phyloP scores from a whole-genome alignment of 768 basidiomycete species.

The Panellus pusillus region DNA sequence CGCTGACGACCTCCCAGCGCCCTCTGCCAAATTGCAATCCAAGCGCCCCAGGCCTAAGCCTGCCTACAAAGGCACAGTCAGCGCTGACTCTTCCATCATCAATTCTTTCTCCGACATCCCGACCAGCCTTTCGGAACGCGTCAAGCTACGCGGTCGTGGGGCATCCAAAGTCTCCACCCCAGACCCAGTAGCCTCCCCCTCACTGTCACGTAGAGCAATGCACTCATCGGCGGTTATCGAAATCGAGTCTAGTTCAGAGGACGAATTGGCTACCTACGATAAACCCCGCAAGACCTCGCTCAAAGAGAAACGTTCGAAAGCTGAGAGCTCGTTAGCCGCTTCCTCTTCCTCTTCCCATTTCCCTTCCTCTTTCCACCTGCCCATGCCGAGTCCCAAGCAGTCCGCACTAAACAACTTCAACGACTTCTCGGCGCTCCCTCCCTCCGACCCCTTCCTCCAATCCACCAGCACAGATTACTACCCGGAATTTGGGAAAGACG shows the following conservation, averaged over 20 bases:
- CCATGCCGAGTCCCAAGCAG: constrained; percentile 5
- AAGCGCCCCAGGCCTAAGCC: constrained; percentile 17
- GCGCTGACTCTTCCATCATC: constrained; percentile 10
- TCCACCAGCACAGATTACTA: constrained; percentile 10
- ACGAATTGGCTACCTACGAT: constrained; percentile 5
- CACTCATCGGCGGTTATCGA: constrained; percentile 12
- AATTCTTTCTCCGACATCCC: constrained; percentile 4
- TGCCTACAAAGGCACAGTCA: constrained; percentile 5
- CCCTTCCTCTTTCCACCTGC: constrained; percentile 1
- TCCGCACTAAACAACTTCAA: not conserved
- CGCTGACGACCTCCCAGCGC: constrained; percentile 1
- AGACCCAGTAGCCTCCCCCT: not conserved
- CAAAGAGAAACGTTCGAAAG: not conserved
- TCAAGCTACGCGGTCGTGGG: constrained; percentile 9
- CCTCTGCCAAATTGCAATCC: constrained; percentile 7
- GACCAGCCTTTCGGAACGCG: constrained; percentile 17
- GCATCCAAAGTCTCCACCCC: not conserved
- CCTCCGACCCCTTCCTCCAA: constrained; percentile 16
- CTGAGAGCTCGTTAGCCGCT: not conserved
- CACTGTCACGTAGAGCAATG: not conserved
- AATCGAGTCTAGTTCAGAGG: constrained; percentile 7
- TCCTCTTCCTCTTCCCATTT: constrained; percentile 6
- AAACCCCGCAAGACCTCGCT: not conserved
- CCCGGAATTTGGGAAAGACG: not conserved
- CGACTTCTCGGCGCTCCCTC: constrained; percentile 8